phyloP scores from a whole-genome alignment of 1,284 basidiomycete species.

The Leccinum pachyderme region DNA sequence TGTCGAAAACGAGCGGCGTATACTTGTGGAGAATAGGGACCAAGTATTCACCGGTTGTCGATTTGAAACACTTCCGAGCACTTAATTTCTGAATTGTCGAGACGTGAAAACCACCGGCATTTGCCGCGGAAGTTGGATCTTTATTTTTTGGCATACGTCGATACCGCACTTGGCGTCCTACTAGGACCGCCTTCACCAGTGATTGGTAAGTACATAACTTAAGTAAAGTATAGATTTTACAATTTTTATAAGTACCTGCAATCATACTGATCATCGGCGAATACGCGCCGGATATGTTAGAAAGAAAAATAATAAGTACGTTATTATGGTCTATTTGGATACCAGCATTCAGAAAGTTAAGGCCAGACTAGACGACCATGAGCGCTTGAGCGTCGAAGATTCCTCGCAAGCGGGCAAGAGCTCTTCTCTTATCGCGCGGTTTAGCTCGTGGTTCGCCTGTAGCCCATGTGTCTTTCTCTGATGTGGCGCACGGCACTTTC shows the following conservation, averaged over 20 bases:
- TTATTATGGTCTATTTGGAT: neutral
- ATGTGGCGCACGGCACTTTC: constrained; percentile 24
- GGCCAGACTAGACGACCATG: neutral
- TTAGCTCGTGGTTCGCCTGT: constrained; percentile 11
- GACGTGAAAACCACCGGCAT: neutral
- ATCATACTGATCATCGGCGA: too few species aligned
- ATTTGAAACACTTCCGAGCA: neutral
- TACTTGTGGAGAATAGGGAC: neutral
- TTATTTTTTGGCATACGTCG: too few species aligned
- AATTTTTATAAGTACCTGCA: too few species aligned
- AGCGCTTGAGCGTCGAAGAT: constrained; percentile 1
- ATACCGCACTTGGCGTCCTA: neutral
- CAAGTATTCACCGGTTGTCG: neutral
- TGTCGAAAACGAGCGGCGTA: neutral
- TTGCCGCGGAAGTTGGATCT: neutral
- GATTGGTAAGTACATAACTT: too few species aligned
- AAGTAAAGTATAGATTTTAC: too few species aligned
- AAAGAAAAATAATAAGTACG: too few species aligned
- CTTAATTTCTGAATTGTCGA: neutral
- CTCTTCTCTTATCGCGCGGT: constrained; percentile 5
- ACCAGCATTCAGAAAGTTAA: neutral
- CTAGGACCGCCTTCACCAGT: too few species aligned
- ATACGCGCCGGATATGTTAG: too few species aligned
- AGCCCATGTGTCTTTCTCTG: constrained; percentile 20
- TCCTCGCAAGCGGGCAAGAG: neutral